A percentile compares a stretch with the other conserved stretches of the same genome.
Conservation (phyloP, 2,329 filamentous ascomycete genomes). For the Venturia effusa region DNA sequence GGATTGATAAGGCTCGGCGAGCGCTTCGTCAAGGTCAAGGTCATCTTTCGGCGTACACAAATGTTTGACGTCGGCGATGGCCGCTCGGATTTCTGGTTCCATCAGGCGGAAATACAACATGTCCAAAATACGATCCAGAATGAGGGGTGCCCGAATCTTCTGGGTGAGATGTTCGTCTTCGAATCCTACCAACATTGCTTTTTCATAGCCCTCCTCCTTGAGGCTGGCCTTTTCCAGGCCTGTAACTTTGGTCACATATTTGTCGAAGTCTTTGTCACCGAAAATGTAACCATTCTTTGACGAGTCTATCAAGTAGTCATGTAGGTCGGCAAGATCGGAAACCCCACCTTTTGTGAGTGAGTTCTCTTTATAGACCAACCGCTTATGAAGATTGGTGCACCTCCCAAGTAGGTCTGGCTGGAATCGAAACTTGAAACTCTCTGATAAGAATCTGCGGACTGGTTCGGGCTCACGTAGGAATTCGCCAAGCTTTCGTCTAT, state of each 20-base stretch:
- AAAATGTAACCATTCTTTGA: slow-evolving; percentile 34
- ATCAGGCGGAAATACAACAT: not conserved
- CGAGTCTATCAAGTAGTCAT: slow-evolving; percentile 36
- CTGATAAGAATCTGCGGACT: slow-evolving; percentile 36
- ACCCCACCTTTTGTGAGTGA: slow-evolving; percentile 18
- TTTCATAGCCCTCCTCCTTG: not conserved
- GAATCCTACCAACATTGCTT: not conserved
- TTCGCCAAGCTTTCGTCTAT: slow-evolving; percentile 36
- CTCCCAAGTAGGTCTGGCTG: slow-evolving; percentile 47
- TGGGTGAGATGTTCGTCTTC: not conserved
- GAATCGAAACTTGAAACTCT: slow-evolving; percentile 49
- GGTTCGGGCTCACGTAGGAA: slow-evolving; percentile 20
- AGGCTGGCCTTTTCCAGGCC: not conserved
- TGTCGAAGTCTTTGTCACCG: slow-evolving; percentile 1
- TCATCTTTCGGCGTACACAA: not conserved
- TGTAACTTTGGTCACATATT: not conserved
- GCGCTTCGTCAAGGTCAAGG: not conserved
- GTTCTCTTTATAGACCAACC: slow-evolving; percentile 43
- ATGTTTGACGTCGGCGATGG: not conserved
- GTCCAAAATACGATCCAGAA: not conserved
- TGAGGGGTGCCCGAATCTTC: not conserved
- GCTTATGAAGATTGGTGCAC: slow-evolving; percentile 55
- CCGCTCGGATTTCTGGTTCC: not conserved
- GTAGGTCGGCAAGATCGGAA: slow-evolving; percentile 26
- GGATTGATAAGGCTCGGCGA: not conserved